Evolutionary conservation across 768 basidiomycete genomes (phyloP).

Genomic region (Kwoniella heveanensis): DNA sequence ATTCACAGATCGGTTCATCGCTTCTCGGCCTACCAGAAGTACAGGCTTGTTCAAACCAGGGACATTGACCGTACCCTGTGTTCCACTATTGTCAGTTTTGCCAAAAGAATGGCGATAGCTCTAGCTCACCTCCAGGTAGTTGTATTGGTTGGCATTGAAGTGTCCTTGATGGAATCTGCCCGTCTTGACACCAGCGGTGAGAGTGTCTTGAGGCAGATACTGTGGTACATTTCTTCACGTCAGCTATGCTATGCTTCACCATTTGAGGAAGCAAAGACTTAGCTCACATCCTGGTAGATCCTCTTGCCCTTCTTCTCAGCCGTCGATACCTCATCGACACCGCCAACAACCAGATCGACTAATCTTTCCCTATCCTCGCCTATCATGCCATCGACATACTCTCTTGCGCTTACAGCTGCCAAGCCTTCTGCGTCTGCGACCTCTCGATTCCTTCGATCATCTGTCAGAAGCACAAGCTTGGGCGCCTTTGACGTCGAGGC

Average conservation of each 20-base stretch:
- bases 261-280: background rate
- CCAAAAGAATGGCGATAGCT: background rate
- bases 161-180: conserved; percentile 86
- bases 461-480: conserved; percentile 77
- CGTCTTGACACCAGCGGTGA: conserved; percentile 80
- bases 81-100: background rate
- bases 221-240: conserved; percentile 50
- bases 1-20: conserved; percentile 93
- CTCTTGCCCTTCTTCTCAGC: conserved; percentile 36
- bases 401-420: conserved; percentile 61
- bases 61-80: conserved; percentile 76
- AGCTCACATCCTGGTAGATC: conserved; percentile 69
- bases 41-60: conserved; percentile 74
- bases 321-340: conserved; percentile 62
- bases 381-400: conserved; percentile 77
- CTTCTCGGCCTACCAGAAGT: conserved; percentile 80
- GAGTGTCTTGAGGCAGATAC: conserved; percentile 74
- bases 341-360: conserved; percentile 76
- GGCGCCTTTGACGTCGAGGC: conserved; percentile 58
- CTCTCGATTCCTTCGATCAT: conserved; percentile 80
- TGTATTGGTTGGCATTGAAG: conserved; percentile 93
- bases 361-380: conserved; percentile 63
- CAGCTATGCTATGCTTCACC: background rate
- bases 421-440: conserved; percentile 68
- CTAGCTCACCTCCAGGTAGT: conserved; percentile 79